phyloP scores from a whole-genome alignment of 2,329 filamentous ascomycete species.

The Fusarium longipes region DNA sequence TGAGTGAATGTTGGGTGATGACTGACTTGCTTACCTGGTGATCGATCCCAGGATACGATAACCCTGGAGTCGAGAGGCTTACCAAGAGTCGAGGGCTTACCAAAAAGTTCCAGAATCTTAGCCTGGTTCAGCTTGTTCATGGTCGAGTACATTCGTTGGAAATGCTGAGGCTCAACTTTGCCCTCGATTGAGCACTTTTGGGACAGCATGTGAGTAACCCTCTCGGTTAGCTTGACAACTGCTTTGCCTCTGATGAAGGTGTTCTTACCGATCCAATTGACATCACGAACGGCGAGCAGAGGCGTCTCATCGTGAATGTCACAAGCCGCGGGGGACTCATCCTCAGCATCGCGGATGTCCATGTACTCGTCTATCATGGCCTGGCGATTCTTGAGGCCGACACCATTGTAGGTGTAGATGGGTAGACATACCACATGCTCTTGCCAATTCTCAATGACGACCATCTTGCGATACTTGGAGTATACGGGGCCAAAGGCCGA shows the following conservation, averaged over 20 bases:
- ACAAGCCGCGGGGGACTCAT: background rate
- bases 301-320: background rate
- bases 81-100: conserved; percentile 11
- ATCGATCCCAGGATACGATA: background rate
- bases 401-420: conserved; percentile 36
- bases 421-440: conserved; percentile 37
- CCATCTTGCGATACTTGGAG: conserved; percentile 44
- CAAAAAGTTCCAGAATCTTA: conserved; percentile 14
- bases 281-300: conserved; percentile 16
- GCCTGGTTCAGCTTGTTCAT: background rate
- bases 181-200: conserved; percentile 40
- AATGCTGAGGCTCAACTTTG: background rate
- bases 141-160: conserved; percentile 11
- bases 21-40: background rate
- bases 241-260: conserved; percentile 25
- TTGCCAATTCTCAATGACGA: conserved; percentile 34
- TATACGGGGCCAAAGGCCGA: conserved; percentile 31
- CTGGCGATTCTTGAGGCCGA: conserved; percentile 23
- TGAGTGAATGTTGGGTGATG: background rate
- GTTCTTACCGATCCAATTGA: conserved; percentile 2
- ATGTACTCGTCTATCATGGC: conserved; percentile 32
- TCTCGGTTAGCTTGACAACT: conserved; percentile 40
- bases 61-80: conserved; percentile 1
- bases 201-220: background rate
- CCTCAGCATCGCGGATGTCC: conserved; percentile 29